These are phyloP conservation scores for Infundibulicybe gibba DNA, from an alignment of 768 basidiomycete genomes.

Conservation along the genomic window DNA sequence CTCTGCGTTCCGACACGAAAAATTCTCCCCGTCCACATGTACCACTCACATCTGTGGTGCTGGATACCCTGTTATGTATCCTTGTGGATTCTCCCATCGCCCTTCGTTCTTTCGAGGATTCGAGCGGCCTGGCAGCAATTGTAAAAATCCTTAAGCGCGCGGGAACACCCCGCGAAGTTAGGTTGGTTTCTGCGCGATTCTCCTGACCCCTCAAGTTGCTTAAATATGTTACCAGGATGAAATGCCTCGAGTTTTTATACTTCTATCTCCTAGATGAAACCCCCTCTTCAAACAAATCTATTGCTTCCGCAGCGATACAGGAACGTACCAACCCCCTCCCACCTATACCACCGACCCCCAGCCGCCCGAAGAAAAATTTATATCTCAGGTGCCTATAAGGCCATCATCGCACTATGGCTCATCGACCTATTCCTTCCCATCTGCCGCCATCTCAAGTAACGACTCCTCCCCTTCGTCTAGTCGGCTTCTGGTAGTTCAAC, in stretches of 20 bases:
- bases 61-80: conserved; percentile 84
- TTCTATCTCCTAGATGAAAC: conserved; percentile 92
- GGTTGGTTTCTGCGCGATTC: conserved; percentile 44
- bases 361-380: conserved; percentile 34
- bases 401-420: conserved; percentile 37
- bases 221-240: conserved; percentile 60
- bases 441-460: conserved; percentile 18
- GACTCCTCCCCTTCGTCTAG: conserved; percentile 28
- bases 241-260: conserved; percentile 92
- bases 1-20: conserved; percentile 14
- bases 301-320: conserved; percentile 5
- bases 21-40: conserved; percentile 18
- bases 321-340: conserved; percentile 21
- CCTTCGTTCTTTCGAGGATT: conserved; percentile 74
- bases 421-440: conserved; percentile 26
- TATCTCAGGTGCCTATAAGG: conserved; percentile 29
- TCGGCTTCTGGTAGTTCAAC: conserved; percentile 40
- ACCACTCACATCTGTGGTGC: conserved; percentile 65
- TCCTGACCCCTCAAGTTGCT: not conserved
- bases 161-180: conserved; percentile 81
- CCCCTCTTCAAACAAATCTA: conserved; percentile 14
- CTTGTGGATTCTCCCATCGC: conserved; percentile 83
- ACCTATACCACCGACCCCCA: conserved; percentile 36
- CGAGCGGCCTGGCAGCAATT: conserved; percentile 73
- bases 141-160: conserved; percentile 88